Conservation (phyloP, 2,329 filamentous ascomycete species). For the Aureobasidium lini region DNA sequence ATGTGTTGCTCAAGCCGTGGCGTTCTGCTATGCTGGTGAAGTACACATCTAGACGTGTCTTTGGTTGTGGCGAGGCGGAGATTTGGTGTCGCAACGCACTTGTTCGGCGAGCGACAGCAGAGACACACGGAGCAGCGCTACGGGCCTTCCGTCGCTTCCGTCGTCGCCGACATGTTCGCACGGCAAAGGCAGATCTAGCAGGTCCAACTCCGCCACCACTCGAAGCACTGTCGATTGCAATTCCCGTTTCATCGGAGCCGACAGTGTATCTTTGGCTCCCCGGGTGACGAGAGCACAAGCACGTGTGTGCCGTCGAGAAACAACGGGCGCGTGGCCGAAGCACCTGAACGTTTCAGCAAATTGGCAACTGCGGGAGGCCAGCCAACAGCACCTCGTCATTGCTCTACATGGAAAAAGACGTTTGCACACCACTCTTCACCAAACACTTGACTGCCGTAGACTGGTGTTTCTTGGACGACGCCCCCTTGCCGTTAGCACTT, state of each 20-base stretch:
- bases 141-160: not conserved
- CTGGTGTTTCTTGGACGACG: slow-evolving; percentile 13
- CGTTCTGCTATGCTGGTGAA: not conserved
- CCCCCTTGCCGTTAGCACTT: slow-evolving; percentile 1
- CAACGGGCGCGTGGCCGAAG: slow-evolving; percentile 14
- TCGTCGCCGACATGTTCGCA: not conserved
- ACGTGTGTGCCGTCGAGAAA: slow-evolving; percentile 9
- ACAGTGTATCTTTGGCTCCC: not conserved
- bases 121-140: not conserved
- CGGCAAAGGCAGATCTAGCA: not conserved
- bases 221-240: not conserved
- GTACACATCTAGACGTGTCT: not conserved
- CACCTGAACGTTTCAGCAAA: slow-evolving; percentile 14
- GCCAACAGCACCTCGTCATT: slow-evolving; percentile 13
- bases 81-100: not conserved
- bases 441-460: not conserved
- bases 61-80: not conserved
- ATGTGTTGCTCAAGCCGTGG: not conserved
- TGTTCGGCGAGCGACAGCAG: not conserved
- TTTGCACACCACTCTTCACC: not conserved
- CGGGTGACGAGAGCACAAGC: slow-evolving; percentile 2
- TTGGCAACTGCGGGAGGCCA: slow-evolving; percentile 11
- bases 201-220: not conserved
- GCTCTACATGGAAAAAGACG: slow-evolving; percentile 6
- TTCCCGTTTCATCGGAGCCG: not conserved